A percentile compares a stretch with the other conserved stretches of the same genome.
Conservation (phyloP, 345 rosid genomes). For the Lepidium aucheri region DNA sequence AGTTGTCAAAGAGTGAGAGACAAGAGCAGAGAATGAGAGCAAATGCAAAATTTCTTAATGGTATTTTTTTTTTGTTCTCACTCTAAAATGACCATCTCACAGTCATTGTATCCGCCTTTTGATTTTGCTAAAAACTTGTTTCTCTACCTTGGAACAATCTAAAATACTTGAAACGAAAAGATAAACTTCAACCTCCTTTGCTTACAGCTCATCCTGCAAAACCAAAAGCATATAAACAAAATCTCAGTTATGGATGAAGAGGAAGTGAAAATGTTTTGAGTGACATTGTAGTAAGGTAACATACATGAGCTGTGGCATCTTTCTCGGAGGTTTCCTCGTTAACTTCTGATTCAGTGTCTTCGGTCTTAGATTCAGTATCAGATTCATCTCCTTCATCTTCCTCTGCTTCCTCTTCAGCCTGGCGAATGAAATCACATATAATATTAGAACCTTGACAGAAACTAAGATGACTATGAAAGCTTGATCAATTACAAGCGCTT, state of each 20-base stretch:
- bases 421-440: constrained; percentile 5
- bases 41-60: constrained; percentile 2
- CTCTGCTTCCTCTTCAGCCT: constrained; percentile 34
- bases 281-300: not conserved
- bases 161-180: not conserved
- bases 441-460: not conserved
- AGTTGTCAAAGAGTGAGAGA: not conserved
- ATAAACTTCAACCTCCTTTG: not conserved
- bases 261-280: not conserved
- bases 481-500: constrained; percentile 22
- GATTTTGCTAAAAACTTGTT: constrained; percentile 9
- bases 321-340: constrained; percentile 16
- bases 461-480: not conserved
- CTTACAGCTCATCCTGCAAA: constrained; percentile 61
- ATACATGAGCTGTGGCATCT: constrained; percentile 43
- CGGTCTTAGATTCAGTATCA: constrained; percentile 42
- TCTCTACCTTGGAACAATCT: constrained; percentile 12
- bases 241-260: too few species aligned
- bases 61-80: not conserved
- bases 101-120: not conserved
- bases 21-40: not conserved
- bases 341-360: constrained; percentile 24
- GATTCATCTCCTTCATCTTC: constrained; percentile 39
- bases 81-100: not conserved
- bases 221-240: not conserved